A percentile compares a stretch with the other conserved stretches of the same genome.
These are phyloP conservation scores for Ramaria sp. DNA, from an alignment of 768 basidiomycete genomes.

Conservation along the genomic window DNA sequence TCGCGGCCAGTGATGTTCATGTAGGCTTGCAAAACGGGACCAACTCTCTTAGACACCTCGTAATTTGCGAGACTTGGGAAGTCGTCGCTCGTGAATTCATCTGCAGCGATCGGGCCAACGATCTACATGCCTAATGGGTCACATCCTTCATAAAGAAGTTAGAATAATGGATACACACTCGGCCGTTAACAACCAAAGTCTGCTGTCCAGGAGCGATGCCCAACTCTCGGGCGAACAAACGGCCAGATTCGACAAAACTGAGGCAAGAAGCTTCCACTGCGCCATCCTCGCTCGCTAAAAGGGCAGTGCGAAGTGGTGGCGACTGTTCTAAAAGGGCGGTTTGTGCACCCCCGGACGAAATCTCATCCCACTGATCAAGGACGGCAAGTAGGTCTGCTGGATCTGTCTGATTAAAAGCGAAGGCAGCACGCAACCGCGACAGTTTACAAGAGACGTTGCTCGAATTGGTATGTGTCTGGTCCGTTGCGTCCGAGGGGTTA, in stretches of 20 bases:
- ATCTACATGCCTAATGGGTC: slow-evolving; percentile 35
- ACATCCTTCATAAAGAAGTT: slow-evolving; percentile 2
- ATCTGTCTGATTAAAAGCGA: slow-evolving; percentile 28
- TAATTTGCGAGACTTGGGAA: slow-evolving; percentile 60
- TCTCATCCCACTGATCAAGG: slow-evolving; percentile 21
- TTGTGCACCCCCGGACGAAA: not conserved
- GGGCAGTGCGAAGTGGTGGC: slow-evolving; percentile 17
- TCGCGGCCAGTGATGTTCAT: slow-evolving; percentile 35
- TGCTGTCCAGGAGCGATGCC: slow-evolving; percentile 49
- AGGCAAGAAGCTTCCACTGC: slow-evolving; percentile 21
- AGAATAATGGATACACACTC: slow-evolving; percentile 40
- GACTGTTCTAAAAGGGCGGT: not conserved
- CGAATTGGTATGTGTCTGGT: slow-evolving; percentile 11
- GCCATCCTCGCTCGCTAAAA: slow-evolving; percentile 20
- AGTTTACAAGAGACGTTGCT: slow-evolving; percentile 34
- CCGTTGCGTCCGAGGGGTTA: slow-evolving; percentile 34
- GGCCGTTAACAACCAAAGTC: slow-evolving; percentile 71
- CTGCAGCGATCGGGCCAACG: slow-evolving; percentile 56
- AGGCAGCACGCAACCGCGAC: slow-evolving; percentile 36
- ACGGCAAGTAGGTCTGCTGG: slow-evolving; percentile 30
- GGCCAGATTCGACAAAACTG: slow-evolving; percentile 34
- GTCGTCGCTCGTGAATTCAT: slow-evolving; percentile 59
- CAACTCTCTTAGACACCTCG: slow-evolving; percentile 62
- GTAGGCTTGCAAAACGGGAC: slow-evolving; percentile 59
- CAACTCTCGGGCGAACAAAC: slow-evolving; percentile 42